Percentiles rank a stretch among this genome's conserved stretches.
Conservation (phyloP, 805 yeast genomes). For the Ogataea polymorpha region DNA sequence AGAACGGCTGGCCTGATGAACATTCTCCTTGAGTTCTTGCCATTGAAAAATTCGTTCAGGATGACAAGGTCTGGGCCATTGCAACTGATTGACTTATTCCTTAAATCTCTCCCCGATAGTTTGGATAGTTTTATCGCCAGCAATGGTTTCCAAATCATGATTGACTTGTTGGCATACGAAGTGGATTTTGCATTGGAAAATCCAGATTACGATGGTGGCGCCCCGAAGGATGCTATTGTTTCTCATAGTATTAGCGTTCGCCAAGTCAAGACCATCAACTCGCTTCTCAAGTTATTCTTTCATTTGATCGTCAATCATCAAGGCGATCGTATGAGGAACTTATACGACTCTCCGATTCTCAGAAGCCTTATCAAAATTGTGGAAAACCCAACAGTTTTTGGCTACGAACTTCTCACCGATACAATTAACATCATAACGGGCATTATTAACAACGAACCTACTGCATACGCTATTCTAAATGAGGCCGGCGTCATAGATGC, state of each 20-base stretch:
- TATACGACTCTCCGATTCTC: constrained; percentile 82
- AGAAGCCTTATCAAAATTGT: constrained; percentile 57
- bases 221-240: constrained; percentile 49
- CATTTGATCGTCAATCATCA: constrained; percentile 67
- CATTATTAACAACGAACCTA: constrained; percentile 87
- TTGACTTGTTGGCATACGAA: constrained; percentile 60
- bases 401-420: constrained; percentile 58
- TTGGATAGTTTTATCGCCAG: constrained; percentile 61
- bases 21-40: constrained; percentile 59
- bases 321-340: constrained; percentile 79
- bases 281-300: constrained; percentile 59
- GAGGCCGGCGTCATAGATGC: constrained; percentile 74
- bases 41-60: constrained; percentile 47
- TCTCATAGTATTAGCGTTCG: constrained; percentile 53
- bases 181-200: constrained; percentile 59
- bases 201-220: constrained; percentile 53
- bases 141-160: constrained; percentile 63
- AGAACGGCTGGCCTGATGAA: constrained; percentile 75
- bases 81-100: constrained; percentile 50
- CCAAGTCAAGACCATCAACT: constrained; percentile 57
- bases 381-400: constrained; percentile 56
- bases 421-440: constrained; percentile 62
- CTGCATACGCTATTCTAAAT: constrained; percentile 73
- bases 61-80: constrained; percentile 62
- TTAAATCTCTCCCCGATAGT: constrained; percentile 43